Base-by-base conservation (phyloP, 2,329 filamentous ascomycete species). In the Rutstroemia sp. region DNA sequence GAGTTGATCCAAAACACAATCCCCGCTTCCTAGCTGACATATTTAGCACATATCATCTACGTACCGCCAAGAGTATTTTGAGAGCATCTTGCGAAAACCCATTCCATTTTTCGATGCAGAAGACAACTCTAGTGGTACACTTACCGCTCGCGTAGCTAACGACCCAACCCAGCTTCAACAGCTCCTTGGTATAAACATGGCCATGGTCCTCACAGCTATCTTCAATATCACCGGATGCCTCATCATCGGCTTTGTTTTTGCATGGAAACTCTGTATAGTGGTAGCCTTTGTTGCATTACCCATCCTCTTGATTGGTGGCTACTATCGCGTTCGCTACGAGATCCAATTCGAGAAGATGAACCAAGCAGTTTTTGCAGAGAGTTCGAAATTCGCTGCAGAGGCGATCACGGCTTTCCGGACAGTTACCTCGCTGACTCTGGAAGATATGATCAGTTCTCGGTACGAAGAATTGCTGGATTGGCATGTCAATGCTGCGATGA, bases 211-310 rank as follows among this genome's bases (percentile, higher is more conserved):
- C 58, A 80, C 84, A 19, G 82, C 84, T 8, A 66, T 86, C 21
- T 85, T 89, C 66, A 86, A 81, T 49, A 70, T 92, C 3, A 64
- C 82, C 8, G 87, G 86, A 0, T 82, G 80, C 7, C 71, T 89
- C 14, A 73, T 78, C 45, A 86, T 92, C 51, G 78, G 85, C 1
- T 90, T 89, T 64, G 74, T 78, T 4, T 89, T 86, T 67, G 85
- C 86, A 1, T 92, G 88, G 88, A 92, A 90, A 68, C 75, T 92
- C 8, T 82, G 84, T 0, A 72, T 90, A 0, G 83, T 92, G 0
- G 78, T 81, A 0, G 73, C 83, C 8, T 86, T 82, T 62, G 81
- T 87, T 1, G 73, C 75, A 0, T 67, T 81, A 54, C 80, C 80
- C 1, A 68, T 77, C 7, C 74, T 80, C 3, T 69, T 81, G 7